Base-by-base conservation (phyloP, 192 early-diverging fungal genomes). In the Dispira simplex region DNA sequence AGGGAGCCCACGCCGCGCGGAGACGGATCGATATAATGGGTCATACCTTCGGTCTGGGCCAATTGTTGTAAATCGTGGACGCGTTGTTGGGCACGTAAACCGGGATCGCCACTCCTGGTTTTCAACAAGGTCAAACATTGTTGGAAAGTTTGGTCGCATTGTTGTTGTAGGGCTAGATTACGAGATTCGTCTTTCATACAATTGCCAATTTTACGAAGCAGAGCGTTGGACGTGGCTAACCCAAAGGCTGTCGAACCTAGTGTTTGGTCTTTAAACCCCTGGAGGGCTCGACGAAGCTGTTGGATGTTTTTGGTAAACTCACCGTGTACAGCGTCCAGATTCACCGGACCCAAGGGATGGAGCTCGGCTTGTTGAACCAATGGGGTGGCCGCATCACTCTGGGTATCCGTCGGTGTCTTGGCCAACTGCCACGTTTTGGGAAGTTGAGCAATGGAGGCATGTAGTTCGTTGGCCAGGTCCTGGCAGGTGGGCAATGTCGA, bases 311-410 rank as follows among this genome's bases (percentile, higher is more conserved):
- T 27, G 39, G 58, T 60, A 16, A 60, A 60, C 39, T 60, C 58
- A 8, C 58, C 58, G 2, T 60, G 58, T 6, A 44, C 58, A 14
- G 58, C 58, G 39, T 27, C 58, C 11, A 43, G 10, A 14, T 60
- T 60, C 14, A 60, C 21, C 14, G 58, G 58, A 32, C 58, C 58
- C 32, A 60, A 44, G 0, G 58, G 58, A 16, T 60, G 58, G 4
- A 60, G 13, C 14, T 60, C 8, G 14, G 32, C 58, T 27, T 60
- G 58, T 13, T 51, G 48, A 51, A 16, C 3, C 18, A 51, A 9
- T 3, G 48, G 48, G 48, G 48, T 20, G 48, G 48, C 48, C 18
- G 48, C 48, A 16, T 16, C 18, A 23, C 18, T 23, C 48, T 51
- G 48, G 21, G 48, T 20, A 20, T 51, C 48, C 3, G 48, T 23